phyloP scores from a whole-genome alignment of 2,329 filamentous ascomycete species.

The Epichloe brachyelytri region DNA sequence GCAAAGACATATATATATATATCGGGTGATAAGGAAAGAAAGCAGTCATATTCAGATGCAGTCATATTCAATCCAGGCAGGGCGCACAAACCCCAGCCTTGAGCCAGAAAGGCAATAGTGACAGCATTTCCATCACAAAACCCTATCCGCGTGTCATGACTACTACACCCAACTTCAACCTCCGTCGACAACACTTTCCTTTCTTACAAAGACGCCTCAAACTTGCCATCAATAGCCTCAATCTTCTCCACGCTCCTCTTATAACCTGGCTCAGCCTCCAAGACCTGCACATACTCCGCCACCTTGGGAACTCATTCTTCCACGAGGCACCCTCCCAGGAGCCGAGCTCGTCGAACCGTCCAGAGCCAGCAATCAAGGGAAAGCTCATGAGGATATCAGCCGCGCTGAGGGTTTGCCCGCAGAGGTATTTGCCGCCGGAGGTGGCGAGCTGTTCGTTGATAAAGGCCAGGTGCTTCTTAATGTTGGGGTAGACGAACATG shows the following conservation, averaged over 20 bases:
- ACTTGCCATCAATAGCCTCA: constrained; percentile 32
- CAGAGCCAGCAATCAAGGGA: constrained; percentile 32
- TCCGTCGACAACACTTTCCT: neutral
- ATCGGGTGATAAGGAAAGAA: too few species aligned
- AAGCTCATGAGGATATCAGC: constrained; percentile 43
- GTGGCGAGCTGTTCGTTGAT: constrained; percentile 36
- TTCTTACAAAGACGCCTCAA: constrained; percentile 9
- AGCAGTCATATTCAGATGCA: too few species aligned
- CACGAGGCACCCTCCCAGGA: constrained; percentile 29
- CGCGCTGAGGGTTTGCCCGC: constrained; percentile 34
- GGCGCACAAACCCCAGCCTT: too few species aligned
- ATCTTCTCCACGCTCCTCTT: constrained; percentile 35
- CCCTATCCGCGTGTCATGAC: neutral
- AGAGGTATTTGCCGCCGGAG: constrained; percentile 34
- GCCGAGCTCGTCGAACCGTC: constrained; percentile 27
- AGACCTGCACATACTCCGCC: constrained; percentile 31
- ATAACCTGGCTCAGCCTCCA: constrained; percentile 35
- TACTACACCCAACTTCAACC: neutral
- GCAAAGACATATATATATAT: too few species aligned
- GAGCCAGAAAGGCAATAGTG: too few species aligned
- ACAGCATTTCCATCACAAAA: neutral
- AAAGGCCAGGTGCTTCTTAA: constrained; percentile 33
- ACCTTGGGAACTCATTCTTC: constrained; percentile 27
- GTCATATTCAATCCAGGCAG: too few species aligned
- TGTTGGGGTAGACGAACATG: constrained; percentile 33